phyloP scores from a whole-genome alignment of 164 flowering plant genomes.

The Magnolia sinica region DNA sequence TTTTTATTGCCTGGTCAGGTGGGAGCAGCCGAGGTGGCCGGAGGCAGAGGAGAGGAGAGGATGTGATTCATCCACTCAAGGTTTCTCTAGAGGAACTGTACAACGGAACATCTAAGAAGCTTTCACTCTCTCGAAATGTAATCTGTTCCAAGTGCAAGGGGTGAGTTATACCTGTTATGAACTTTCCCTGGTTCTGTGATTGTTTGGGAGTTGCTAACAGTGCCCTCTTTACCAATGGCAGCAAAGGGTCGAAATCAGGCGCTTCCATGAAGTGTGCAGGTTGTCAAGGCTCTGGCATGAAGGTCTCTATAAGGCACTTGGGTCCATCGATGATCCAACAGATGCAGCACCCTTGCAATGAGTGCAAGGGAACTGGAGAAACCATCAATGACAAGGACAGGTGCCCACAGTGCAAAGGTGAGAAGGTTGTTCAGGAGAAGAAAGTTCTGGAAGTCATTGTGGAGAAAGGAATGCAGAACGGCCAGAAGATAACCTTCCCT shows the following conservation, averaged over 20 bases:
- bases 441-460: constrained; percentile 78
- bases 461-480: constrained; percentile 90
- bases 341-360: constrained; percentile 87
- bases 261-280: constrained; percentile 70
- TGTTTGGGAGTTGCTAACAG: neutral
- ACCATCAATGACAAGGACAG: constrained; percentile 75
- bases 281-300: constrained; percentile 82
- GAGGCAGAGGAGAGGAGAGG: constrained; percentile 63
- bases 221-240: constrained; percentile 16
- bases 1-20: constrained; percentile 3
- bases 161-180: constrained; percentile 28
- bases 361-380: constrained; percentile 86
- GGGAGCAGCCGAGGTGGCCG: constrained; percentile 59
- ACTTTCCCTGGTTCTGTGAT: neutral
- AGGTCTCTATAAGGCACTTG: constrained; percentile 73
- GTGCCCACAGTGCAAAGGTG: constrained; percentile 79
- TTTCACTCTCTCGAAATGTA: constrained; percentile 72
- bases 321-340: constrained; percentile 93
- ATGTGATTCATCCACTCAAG: constrained; percentile 67
- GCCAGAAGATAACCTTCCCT: constrained; percentile 80
- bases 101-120: constrained; percentile 61
- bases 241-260: constrained; percentile 86
- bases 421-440: constrained; percentile 83
- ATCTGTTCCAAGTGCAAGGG: constrained; percentile 81
- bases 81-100: constrained; percentile 69